Evolutionary conservation across 371 early-diverging fungal genomes (phyloP), one percentile per base, ranked within the genome.

Genomic region (Amoeboaphelidium protococcarum): DNA sequence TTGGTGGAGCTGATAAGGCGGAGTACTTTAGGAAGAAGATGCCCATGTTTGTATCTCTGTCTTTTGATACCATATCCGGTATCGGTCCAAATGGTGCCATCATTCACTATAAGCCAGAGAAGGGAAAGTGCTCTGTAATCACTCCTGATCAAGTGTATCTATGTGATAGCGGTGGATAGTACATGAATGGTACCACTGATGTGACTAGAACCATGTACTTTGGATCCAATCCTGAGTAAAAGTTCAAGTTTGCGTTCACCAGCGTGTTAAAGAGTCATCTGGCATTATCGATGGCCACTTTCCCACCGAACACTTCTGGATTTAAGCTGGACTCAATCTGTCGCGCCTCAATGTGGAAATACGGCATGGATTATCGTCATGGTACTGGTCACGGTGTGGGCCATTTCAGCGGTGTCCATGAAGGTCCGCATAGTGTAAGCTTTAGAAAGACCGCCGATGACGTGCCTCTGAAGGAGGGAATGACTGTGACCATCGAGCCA

Each of bases 341-440:
- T 2, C 73, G 99, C 42, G 59, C 70, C 22, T 63, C 81, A 19
- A 67, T 98, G 25, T 96, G 96, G 98, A 60, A 76, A 37, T 82
- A 74, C 20, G 89, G 91, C 3, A 61, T 91, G 40, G 94, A 99
- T 57, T 99, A 72, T 74, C 76, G 85, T n/a, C 98, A 98, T 57
- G 94, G 96, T 26, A 95, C 98, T n/a, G 97, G 98, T 0, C 99
- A 99, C 62, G 99, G 99, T 56, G 96, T 99, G 16, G 99, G 99
- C 1, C 71, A 82, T 19, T 98, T 77, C 64, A 66, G 98, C 54
- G 89, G 91, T 60, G 98, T 99, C 0, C 99, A 99, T 53, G 98
- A 98, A 61, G 80, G 88, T 0, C 99, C 99, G 26, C 99, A 97
- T 42, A 87, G 84, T 46, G 82, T 98, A 47, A 82, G 85, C 16